phyloP scores from a whole-genome alignment of 1,139 yeast species.

The Hansenula sp. region DNA sequence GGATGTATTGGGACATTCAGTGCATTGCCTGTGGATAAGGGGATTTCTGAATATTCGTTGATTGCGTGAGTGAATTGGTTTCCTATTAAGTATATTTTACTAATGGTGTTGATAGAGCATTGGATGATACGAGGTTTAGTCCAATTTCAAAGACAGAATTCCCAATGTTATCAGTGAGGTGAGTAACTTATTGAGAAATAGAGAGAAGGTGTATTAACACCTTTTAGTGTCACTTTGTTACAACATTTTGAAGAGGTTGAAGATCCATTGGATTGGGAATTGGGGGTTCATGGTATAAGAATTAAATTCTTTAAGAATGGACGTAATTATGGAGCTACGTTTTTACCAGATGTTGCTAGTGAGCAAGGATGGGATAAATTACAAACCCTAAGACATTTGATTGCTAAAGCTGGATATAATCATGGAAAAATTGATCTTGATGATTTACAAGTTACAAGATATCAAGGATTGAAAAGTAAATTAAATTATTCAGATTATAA shows the following conservation, averaged over 20 bases:
- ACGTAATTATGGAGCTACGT: constrained; percentile 60
- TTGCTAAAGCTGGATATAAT: constrained; percentile 62
- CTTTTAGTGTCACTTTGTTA: constrained; percentile 61
- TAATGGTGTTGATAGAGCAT: constrained; percentile 32
- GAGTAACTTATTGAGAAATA: not conserved
- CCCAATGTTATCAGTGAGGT: constrained; percentile 25
- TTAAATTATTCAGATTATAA: constrained; percentile 29
- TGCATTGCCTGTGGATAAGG: constrained; percentile 42
- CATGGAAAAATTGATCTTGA: constrained; percentile 13
- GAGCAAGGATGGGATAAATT: constrained; percentile 82
- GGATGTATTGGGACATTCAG: constrained; percentile 94
- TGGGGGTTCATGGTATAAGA: constrained; percentile 80
- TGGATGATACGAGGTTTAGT: constrained; percentile 71
- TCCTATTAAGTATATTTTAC: too few species aligned
- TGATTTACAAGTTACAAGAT: constrained; percentile 27
- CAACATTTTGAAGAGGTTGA: constrained; percentile 50
- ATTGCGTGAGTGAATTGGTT: constrained; percentile 52
- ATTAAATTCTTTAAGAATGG: constrained; percentile 41
- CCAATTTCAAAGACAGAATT: constrained; percentile 62
- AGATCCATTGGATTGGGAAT: constrained; percentile 64
- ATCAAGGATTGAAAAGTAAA: constrained; percentile 33
- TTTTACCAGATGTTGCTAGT: constrained; percentile 84
- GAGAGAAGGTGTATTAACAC: too few species aligned
- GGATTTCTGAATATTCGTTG: constrained; percentile 59
- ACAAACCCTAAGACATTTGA: constrained; percentile 66